Evolutionary conservation across 208 protist genomes (phyloP).

Genomic region (Entamoeba nuttalli): DNA sequence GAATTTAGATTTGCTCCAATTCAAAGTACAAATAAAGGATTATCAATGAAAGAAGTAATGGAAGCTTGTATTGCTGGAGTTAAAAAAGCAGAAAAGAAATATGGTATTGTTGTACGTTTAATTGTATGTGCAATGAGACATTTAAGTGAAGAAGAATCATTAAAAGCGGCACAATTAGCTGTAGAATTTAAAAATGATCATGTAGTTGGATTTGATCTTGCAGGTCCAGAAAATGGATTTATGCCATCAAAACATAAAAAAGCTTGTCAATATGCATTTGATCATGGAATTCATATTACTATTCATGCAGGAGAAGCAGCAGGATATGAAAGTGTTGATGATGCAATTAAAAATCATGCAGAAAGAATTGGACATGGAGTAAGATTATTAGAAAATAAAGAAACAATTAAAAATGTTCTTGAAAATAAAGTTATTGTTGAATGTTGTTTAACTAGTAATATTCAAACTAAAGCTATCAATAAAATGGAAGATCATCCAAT

Average conservation of each 20-base stretch:
- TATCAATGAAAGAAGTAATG: slow-evolving; percentile 12
- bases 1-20: slow-evolving; percentile 22
- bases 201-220: slow-evolving; percentile 24
- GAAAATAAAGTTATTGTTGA: slow-evolving; percentile 1
- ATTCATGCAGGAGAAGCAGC: slow-evolving; percentile 10
- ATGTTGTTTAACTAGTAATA: slow-evolving; percentile 8
- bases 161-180: neutral
- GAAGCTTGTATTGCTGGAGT: neutral
- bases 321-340: neutral
- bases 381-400: neutral
- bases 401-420: neutral
- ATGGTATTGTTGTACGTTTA: neutral
- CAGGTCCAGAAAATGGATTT: slow-evolving; percentile 13
- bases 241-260: neutral
- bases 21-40: neutral
- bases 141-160: neutral
- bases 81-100: neutral
- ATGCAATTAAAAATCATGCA: neutral
- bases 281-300: neutral
- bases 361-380: slow-evolving; percentile 22
- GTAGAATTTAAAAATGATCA: neutral
- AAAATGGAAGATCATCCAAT: slow-evolving; percentile 1
- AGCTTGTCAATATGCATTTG: neutral
- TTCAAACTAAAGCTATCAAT: slow-evolving; percentile 11
- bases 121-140: slow-evolving; percentile 11